Conservation (phyloP, 306 rosid species). For the Quercus suber region DNA sequence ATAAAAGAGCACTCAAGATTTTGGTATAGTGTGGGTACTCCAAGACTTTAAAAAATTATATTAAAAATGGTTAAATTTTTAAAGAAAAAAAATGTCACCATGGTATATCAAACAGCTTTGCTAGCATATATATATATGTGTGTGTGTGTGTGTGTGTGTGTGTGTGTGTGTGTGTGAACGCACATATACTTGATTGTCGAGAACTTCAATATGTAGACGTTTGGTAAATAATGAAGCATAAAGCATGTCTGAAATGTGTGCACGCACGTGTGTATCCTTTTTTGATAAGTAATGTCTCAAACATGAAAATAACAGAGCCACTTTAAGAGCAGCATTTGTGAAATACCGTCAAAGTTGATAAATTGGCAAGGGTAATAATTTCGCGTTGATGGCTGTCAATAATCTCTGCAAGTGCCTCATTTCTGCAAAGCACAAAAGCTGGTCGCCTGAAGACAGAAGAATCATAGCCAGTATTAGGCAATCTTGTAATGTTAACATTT, state of each 20-base stretch:
- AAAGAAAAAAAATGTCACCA: background rate
- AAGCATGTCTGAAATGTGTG: background rate
- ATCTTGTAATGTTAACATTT: background rate
- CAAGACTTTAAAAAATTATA: background rate
- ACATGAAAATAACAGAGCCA: background rate
- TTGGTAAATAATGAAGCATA: background rate
- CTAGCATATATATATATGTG: too few species aligned
- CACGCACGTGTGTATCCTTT: too few species aligned
- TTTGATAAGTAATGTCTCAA: background rate
- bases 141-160: too few species aligned
- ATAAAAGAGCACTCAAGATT: background rate
- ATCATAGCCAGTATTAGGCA: background rate
- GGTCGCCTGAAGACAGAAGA: conserved; percentile 32
- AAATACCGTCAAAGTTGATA: conserved; percentile 60
- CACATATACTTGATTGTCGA: background rate
- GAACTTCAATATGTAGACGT: background rate
- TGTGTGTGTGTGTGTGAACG: background rate
- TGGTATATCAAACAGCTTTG: background rate
- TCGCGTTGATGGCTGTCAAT: conserved; percentile 48
- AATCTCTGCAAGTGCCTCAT: conserved; percentile 20
- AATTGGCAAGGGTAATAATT: conserved; percentile 73
- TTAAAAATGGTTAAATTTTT: background rate
- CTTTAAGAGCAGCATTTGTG: background rate
- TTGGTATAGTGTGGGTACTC: background rate
- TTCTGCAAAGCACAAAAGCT: conserved; percentile 36